Evolutionary conservation across 805 yeast genomes (phyloP), one percentile per base, ranked within the genome.

Genomic region (Candida railenensis): DNA sequence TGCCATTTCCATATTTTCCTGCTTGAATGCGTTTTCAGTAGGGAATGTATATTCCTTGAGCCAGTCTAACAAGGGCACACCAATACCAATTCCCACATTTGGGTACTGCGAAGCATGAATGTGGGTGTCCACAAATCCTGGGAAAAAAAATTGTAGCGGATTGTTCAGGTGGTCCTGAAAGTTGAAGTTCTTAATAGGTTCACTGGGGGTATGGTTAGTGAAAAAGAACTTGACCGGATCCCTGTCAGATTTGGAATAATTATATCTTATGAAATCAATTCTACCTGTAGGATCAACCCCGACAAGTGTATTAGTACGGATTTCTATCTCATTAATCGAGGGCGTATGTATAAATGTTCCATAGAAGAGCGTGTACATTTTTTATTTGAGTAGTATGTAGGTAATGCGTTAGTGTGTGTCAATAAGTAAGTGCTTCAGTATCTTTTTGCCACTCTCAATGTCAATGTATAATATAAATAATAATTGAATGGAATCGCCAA

Each of bases 61-160:
- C 99, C 99, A 94, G 53, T 92, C 96, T 46, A 94, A 69, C 37
- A 94, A 71, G 1, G 96, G 92, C 2, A 89, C 73, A 48, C 84
- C 85, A 21, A 96, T 91, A 51, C 95, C 92, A 21, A 94, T 81
- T 2, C 77, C 76, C 22, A 64, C 56, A 54, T 72, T 72, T 8
- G 76, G 76, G 50, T 62, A 72, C 55, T 72, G 77, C 22, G 73
- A 67, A 1, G 77, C 74, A 49, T 72, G 77, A 48, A 72, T 71
- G 49, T 72, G 77, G 7, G 77, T 72, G 49, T 72, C 77, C 32
- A 72, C 54, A 45, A 72, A 72, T 0, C 77, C 77, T 2, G 77
- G 77, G 57, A 89, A 82, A 57, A 85, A 81, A 62, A 92, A 92
- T 43, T 65, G 63, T 52, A 69, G 62, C 19, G 71, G 70, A 14